Base-by-base conservation (phyloP, 768 basidiomycete genomes). In the Phaffia tasmanica region DNA sequence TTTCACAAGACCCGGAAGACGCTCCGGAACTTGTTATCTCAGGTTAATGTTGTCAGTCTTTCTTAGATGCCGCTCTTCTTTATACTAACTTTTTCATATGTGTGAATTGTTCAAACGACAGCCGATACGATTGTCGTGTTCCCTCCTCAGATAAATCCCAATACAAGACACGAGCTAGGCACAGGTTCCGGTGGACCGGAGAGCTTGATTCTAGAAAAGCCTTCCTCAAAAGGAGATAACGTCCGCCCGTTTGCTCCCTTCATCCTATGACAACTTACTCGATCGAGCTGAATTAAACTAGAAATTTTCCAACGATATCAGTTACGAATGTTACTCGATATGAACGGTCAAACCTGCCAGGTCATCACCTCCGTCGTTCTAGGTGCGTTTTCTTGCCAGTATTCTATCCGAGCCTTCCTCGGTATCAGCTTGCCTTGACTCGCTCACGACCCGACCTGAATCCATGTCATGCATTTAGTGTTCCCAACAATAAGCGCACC, bases 121-220 rank as follows among this genome's bases (percentile, higher is more conserved):
- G 95, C 94, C 70, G 95, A 99, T 75, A 98, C 95, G 0, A 85
- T 99, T 18, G 91, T 98, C n/a, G 79, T 99, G 51, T 81, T 83
- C 11, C 83, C 82, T 60, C 81, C 83, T 16, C 76, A 82, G 27
- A 25, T 50, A 4, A 32, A 57, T 11, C 81, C 82, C 1, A 51
- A 58, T 30, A 55, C 64, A 30, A 25, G 57, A 15, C 49, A 51
- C 25, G 30, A 67, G 56, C 68, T 64, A 27, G 51, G 50, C 15
- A 56, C 64, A 59, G 57, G 69, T 57, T 15, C 35, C 57, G 14
- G 57, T 46, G 51, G 64, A 54, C 47, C 46, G 29, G 54, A 25
- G 21, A 1, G 47, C 64, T 87, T 90, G 60, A 79, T 98, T 8
- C 79, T 98, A 1, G 95, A 99, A 77, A 99, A 98, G 74, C 95